Evolutionary conservation across 2,329 filamentous ascomycete genomes (phyloP).

Genomic region (Fusarium nisikadoi): DNA sequence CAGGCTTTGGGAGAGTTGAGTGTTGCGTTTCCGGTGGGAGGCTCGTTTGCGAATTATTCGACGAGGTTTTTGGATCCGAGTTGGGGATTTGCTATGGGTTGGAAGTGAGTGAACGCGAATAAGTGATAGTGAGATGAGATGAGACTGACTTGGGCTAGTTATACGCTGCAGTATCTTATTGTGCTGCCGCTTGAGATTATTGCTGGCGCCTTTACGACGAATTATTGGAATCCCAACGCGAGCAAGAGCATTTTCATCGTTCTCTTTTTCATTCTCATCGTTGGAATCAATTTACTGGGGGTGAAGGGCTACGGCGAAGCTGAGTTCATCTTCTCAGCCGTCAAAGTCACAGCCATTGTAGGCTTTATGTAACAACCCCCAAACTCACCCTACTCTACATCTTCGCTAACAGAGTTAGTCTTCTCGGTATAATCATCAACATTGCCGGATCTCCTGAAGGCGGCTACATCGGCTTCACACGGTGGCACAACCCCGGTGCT

Average conservation of each 20-base stretch:
- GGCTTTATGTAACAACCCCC: slow-evolving; percentile 78
- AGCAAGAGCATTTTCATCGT: slow-evolving; percentile 81
- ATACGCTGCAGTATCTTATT: slow-evolving; percentile 87
- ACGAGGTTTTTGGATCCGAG: slow-evolving; percentile 94
- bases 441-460: slow-evolving; percentile 78
- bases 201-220: slow-evolving; percentile 83
- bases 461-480: slow-evolving; percentile 81
- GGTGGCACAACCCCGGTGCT: slow-evolving; percentile 81
- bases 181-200: slow-evolving; percentile 87
- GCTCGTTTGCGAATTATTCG: slow-evolving; percentile 91
- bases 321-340: slow-evolving; percentile 84
- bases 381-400: neutral
- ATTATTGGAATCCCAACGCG: slow-evolving; percentile 76
- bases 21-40: slow-evolving; percentile 87
- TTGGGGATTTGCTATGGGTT: slow-evolving; percentile 95
- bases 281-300: slow-evolving; percentile 86
- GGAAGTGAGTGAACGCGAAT: slow-evolving; percentile 68
- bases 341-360: slow-evolving; percentile 87
- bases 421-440: slow-evolving; percentile 86
- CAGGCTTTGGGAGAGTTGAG: slow-evolving; percentile 92
- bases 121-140: neutral
- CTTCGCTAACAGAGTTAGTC: slow-evolving; percentile 56
- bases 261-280: slow-evolving; percentile 80
- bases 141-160: slow-evolving; percentile 57
- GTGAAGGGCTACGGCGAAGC: slow-evolving; percentile 90